phyloP scores from a whole-genome alignment of 192 early-diverging fungal genomes.

The Coemansia aciculifera region DNA sequence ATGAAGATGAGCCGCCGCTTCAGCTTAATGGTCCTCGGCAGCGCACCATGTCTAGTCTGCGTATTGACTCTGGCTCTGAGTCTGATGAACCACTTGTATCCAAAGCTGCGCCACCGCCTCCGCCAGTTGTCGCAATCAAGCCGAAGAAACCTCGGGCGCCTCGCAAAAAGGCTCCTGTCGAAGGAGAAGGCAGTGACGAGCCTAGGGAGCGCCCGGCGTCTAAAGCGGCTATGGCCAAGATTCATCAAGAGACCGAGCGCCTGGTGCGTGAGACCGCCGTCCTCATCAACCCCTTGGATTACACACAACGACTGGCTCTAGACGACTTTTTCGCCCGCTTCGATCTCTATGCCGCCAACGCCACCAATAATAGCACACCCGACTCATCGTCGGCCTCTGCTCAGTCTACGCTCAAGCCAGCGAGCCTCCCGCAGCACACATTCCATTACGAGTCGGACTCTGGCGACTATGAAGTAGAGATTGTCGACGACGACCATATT shows the following conservation, averaged over 20 bases:
- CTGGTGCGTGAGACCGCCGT: slow-evolving; percentile 49
- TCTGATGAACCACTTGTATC: slow-evolving; percentile 8
- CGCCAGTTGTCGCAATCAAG: background rate
- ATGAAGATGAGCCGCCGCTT: background rate
- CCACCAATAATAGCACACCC: background rate
- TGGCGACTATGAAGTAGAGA: slow-evolving; percentile 33
- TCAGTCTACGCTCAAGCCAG: background rate
- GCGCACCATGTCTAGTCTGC: slow-evolving; percentile 11
- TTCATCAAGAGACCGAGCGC: slow-evolving; percentile 48
- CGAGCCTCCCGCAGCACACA: background rate
- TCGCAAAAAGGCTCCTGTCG: background rate
- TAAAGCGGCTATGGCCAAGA: slow-evolving; percentile 32
- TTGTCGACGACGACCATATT: slow-evolving; percentile 18
- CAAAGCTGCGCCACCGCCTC: background rate
- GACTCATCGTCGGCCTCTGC: background rate
- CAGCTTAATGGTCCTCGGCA: background rate
- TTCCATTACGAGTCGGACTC: slow-evolving; percentile 26
- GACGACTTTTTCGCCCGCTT: slow-evolving; percentile 30
- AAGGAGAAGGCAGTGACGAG: background rate
- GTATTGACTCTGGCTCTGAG: slow-evolving; percentile 24
- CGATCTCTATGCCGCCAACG: slow-evolving; percentile 11
- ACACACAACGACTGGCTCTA: slow-evolving; percentile 22
- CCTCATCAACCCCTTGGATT: slow-evolving; percentile 37
- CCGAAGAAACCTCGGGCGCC: background rate
- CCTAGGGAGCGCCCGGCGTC: slow-evolving; percentile 27